Evolutionary conservation across 306 rosid genomes (phyloP).

Genomic region (Prunus mira): DNA sequence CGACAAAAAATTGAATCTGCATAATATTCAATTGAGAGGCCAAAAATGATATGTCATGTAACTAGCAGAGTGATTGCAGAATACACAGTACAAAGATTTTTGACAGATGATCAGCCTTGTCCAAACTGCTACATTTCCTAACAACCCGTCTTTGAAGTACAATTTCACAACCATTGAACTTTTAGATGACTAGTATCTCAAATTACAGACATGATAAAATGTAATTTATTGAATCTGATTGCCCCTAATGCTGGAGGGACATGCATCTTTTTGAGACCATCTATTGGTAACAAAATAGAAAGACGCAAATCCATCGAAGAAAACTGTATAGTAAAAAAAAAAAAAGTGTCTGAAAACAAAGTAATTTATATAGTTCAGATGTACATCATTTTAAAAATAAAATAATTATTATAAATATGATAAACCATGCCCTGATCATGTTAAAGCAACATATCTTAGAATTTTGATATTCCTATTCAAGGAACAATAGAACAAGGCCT

Average conservation of each 20-base stretch:
- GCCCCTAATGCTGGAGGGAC: neutral
- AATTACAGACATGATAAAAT: too few relatives aligned
- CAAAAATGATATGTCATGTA: neutral
- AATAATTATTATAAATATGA: neutral
- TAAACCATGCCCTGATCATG: neutral
- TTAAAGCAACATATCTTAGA: neutral
- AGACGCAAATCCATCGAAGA: neutral
- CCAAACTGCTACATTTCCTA: neutral
- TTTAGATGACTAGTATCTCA: neutral
- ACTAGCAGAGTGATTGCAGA: neutral
- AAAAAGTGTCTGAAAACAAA: neutral
- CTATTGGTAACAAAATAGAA: neutral
- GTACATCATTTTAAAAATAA: neutral
- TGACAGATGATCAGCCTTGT: neutral
- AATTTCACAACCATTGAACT: neutral
- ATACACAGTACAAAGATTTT: neutral
- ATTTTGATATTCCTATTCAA: too few relatives aligned
- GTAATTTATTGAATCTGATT: neutral
- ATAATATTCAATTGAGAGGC: neutral
- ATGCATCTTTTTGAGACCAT: neutral
- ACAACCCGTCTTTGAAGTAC: neutral
- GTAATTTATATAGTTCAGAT: neutral
- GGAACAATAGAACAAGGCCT: too few relatives aligned
- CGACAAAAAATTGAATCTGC: conserved; percentile 11
- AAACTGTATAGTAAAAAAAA: neutral